Evolutionary conservation across 2,329 filamentous ascomycete genomes (phyloP).

Genomic region (Eutypa lata): DNA sequence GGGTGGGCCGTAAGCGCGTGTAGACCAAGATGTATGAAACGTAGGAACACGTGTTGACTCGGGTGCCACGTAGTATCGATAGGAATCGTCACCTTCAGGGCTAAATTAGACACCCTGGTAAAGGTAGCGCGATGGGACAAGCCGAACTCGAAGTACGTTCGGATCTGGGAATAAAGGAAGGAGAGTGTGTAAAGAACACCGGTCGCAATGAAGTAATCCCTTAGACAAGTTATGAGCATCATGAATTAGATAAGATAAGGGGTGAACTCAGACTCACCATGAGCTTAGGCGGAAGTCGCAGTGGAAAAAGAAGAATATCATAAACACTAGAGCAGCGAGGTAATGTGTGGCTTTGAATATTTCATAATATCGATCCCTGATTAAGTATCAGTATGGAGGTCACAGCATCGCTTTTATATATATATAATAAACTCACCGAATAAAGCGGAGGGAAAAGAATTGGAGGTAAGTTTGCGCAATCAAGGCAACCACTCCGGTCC

Average conservation of each 20-base stretch:
- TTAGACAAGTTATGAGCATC: slow-evolving; percentile 10
- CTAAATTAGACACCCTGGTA: slow-evolving; percentile 34
- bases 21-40: slow-evolving; percentile 43
- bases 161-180: slow-evolving; percentile 41
- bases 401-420: not conserved
- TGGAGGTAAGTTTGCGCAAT: slow-evolving; percentile 54
- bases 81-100: slow-evolving; percentile 41
- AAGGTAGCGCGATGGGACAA: slow-evolving; percentile 40
- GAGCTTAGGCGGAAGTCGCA: slow-evolving; percentile 53
- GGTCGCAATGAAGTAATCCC: slow-evolving; percentile 60
- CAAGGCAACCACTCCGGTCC: slow-evolving; percentile 54
- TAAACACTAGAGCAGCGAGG: slow-evolving; percentile 48
- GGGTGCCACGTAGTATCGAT: slow-evolving; percentile 44
- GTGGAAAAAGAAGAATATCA: slow-evolving; percentile 60
- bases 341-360: slow-evolving; percentile 59
- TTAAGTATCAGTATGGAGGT: not conserved
- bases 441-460: slow-evolving; percentile 46
- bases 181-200: slow-evolving; percentile 48
- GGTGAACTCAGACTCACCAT: slow-evolving; percentile 35
- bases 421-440: slow-evolving; percentile 37
- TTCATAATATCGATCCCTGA: slow-evolving; percentile 53
- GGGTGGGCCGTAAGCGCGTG: slow-evolving; percentile 48
- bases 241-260: not conserved
- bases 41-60: slow-evolving; percentile 54
- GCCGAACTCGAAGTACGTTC: slow-evolving; percentile 50